Conservation (phyloP, 225 moss, liverwort and hornwort genomes). For the Takakia lepidozioides region DNA sequence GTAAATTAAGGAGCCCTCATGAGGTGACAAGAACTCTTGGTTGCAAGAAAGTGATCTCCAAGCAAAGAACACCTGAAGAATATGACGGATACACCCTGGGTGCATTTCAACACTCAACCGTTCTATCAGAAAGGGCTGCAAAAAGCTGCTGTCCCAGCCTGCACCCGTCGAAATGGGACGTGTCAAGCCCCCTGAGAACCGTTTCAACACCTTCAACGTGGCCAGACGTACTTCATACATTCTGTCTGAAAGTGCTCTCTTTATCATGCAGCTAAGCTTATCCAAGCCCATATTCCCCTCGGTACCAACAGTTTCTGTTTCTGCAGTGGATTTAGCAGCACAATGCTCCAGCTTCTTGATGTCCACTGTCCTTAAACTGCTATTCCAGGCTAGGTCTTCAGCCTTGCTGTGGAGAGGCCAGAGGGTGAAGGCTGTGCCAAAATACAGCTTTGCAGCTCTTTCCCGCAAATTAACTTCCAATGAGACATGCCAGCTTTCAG, state of each 20-base stretch:
- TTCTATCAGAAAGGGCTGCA: conserved; percentile 58
- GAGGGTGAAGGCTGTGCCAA: conserved; percentile 40
- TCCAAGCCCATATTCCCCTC: conserved; percentile 7
- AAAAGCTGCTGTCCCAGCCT: conserved; percentile 33
- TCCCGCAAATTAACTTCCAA: conserved; percentile 66
- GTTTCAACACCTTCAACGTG: conserved; percentile 75
- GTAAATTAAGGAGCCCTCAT: too few species aligned
- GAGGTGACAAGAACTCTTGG: conserved; percentile 6
- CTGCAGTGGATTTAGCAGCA: too few species aligned
- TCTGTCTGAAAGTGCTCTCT: conserved; percentile 42
- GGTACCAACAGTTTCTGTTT: neutral
- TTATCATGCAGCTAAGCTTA: conserved; percentile 39
- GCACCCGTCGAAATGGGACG: conserved; percentile 10
- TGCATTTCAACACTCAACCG: conserved; percentile 59
- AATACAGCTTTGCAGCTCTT: conserved; percentile 67
- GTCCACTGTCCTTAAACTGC: neutral
- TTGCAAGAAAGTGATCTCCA: conserved; percentile 48
- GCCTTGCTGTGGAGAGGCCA: conserved; percentile 22
- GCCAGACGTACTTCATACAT: conserved; percentile 88
- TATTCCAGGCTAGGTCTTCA: conserved; percentile 2
- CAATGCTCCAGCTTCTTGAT: neutral
- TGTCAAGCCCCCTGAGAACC: conserved; percentile 29
- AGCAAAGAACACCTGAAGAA: conserved; percentile 76
- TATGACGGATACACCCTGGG: conserved; percentile 70
- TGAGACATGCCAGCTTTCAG: conserved; percentile 35